Percentiles rank a stretch among this genome's conserved stretches.
These are phyloP conservation scores for Colletotrichum plurivorum DNA, from an alignment of 2,329 filamentous ascomycete species.

Conservation along the genomic window DNA sequence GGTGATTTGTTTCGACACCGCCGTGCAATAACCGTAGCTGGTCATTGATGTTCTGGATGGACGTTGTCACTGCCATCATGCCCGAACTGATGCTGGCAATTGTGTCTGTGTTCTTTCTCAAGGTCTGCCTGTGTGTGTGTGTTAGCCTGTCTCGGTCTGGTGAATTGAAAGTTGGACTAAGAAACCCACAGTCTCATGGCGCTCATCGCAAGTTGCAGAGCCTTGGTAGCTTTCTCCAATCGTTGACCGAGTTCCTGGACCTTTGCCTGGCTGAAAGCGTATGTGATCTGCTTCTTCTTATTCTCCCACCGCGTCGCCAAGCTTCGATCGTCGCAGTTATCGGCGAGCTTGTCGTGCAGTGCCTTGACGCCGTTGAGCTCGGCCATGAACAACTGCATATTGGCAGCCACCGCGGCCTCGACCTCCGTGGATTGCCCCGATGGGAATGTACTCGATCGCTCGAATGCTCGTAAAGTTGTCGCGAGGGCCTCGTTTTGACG, in stretches of 20 bases:
- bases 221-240: background rate
- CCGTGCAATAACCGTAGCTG: background rate
- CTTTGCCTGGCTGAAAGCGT: background rate
- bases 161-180: accelerated
- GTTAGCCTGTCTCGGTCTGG: background rate
- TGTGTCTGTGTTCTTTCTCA: background rate
- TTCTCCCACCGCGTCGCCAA: background rate
- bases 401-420: background rate
- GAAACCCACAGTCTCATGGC: background rate
- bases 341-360: background rate
- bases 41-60: background rate
- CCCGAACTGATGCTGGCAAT: background rate
- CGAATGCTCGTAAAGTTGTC: background rate
- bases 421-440: background rate
- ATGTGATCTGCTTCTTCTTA: constrained; percentile 13
- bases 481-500: background rate
- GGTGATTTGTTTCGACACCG: background rate
- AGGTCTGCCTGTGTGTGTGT: background rate
- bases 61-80: background rate
- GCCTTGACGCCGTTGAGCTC: background rate
- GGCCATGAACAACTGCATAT: background rate
- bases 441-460: background rate
- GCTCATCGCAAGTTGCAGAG: background rate
- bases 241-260: background rate
- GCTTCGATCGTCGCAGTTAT: background rate